Conservation (phyloP, 73 alveolate species). For the Halteria grandinella region DNA sequence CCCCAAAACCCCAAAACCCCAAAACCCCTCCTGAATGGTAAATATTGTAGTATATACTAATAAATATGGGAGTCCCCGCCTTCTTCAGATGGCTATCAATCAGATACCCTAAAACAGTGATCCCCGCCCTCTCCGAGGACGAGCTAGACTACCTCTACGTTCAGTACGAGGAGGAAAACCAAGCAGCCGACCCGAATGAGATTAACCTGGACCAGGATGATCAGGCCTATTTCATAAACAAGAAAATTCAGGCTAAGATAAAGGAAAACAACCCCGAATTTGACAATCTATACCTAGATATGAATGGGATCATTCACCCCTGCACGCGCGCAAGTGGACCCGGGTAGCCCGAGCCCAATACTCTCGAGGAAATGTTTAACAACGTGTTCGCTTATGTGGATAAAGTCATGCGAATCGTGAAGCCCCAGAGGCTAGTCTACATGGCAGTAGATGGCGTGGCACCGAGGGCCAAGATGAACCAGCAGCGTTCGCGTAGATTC, state of each 20-base stretch:
- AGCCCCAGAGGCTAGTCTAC: conserved; percentile 93
- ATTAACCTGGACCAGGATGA: conserved; percentile 15
- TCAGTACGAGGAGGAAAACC: conserved; percentile 47
- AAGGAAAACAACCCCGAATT: conserved; percentile 67
- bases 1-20: too few species aligned
- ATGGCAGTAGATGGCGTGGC: conserved; percentile 99
- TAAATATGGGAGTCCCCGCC: conserved; percentile 98
- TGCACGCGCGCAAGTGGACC: conserved; percentile 94
- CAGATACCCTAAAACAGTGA: conserved; percentile 90
- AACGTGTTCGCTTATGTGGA: conserved; percentile 91
- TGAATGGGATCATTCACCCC: conserved; percentile 99
- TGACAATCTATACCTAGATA: conserved; percentile 97
- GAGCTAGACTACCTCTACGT: conserved; percentile 29
- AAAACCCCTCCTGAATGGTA: too few species aligned
- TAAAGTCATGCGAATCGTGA: conserved; percentile 79
- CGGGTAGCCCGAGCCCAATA: conserved; percentile 86
- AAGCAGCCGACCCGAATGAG: conserved; percentile 65
- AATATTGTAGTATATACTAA: too few species aligned
- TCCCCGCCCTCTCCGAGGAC: conserved; percentile 73
- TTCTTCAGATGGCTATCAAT: conserved; percentile 95
- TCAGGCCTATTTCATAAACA: neutral
- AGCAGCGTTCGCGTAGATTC: conserved; percentile 92
- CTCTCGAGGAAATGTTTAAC: conserved; percentile 93
- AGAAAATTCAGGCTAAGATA: conserved; percentile 6
- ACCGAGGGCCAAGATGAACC: conserved; percentile 99